A percentile compares a stretch with the other conserved stretches of the same genome.
phyloP scores from a whole-genome alignment of 78 protist genomes.

The Guillardia theta region DNA sequence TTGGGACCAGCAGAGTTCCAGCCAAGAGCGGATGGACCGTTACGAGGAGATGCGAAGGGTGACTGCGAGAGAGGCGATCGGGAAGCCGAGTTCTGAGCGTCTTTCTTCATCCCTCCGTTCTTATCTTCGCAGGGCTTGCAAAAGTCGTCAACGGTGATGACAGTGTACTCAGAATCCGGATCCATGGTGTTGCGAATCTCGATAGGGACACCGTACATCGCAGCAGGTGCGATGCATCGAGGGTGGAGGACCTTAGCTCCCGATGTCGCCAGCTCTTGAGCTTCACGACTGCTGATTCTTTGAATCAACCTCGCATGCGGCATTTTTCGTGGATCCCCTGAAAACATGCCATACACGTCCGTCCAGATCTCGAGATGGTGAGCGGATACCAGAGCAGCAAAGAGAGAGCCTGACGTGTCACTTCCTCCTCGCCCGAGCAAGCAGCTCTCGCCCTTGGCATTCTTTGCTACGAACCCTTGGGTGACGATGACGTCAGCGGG shows the following conservation, averaged over 20 bases:
- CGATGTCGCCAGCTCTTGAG: neutral
- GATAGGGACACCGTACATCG: neutral
- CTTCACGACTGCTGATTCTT: neutral
- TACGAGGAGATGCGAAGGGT: no score
- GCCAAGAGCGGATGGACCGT: no score
- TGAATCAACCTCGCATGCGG: neutral
- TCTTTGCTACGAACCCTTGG: neutral
- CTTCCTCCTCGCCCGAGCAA: neutral
- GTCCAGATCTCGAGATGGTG: conserved; percentile 36
- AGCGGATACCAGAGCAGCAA: neutral
- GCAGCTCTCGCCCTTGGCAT: neutral
- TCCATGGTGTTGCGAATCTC: conserved; percentile 31
- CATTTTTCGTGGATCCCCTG: neutral
- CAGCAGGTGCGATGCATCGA: conserved; percentile 2
- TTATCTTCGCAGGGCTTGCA: no score
- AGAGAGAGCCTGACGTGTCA: conserved; percentile 5
- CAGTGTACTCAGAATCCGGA: neutral
- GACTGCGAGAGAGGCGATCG: no score
- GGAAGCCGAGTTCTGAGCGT: no score
- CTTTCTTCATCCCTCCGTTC: no score
- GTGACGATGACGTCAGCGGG: neutral
- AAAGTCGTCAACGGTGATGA: conserved; percentile 14
- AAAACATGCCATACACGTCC: conserved; percentile 35
- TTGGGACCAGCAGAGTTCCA: no score
- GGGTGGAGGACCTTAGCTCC: conserved; percentile 12